Evolutionary conservation across 2,329 filamentous ascomycete species (phyloP), one percentile per base, ranked within the genome.

Genomic region (Fusarium compactum): DNA sequence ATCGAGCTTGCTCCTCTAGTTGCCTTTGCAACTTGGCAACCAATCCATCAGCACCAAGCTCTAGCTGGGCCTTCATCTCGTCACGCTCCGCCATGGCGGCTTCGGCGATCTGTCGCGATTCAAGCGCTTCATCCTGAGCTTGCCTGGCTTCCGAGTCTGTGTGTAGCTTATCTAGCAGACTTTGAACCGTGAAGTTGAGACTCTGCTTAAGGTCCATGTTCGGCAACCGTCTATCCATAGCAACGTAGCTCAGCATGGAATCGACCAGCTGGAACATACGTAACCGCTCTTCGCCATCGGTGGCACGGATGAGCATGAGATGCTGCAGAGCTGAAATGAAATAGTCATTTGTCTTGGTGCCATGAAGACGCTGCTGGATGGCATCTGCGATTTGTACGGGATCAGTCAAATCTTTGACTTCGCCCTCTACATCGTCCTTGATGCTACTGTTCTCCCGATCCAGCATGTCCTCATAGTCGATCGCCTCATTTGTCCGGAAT

Each of bases 121-220:
- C 94, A 30, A 96, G 84, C 12, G 95, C 92, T 80, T 98, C 95
- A 84, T 98, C 96, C 64, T 94, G 90, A 25, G 94, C 94, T 81
- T 95, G 94, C 22, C 95, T 89, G 51, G 96, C 95, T 81, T 99
- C 96, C 1, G 93, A 95, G 81, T 99, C 96, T 3, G 96, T 98
- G 78, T 98, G 96, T 55, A 99, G 86, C 82, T 97, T 97, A 83
- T 98, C 96, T 68, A 99, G 85, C 73, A 99, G 85, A 80, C 90
- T 97, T 82, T 98, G 96, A 12, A 99, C 96, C 0, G 95, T 98
- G 76, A 98, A 98, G 80, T 97, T 98, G 71, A 99, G 88, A 77
- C 94, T 97, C 80, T 98, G 95, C 84, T 98, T 98, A 64, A 99
- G 88, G 79, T 99, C 96, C 90, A 98, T 95, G 80, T 99, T 95